Conservation (phyloP, 257 asterid genomes). For the Ligustrum vulgare region DNA sequence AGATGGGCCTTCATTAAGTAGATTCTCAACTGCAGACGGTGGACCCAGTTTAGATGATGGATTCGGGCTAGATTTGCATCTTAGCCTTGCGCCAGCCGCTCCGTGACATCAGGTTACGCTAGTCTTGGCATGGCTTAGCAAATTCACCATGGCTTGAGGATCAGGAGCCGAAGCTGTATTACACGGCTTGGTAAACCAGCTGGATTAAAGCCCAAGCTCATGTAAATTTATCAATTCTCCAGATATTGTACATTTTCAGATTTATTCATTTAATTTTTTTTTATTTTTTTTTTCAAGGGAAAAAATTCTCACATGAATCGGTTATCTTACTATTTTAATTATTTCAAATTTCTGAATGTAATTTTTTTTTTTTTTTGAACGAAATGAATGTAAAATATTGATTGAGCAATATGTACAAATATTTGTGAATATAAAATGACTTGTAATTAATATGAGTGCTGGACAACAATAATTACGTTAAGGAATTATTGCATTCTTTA, state of each 20-base stretch:
- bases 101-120: conserved; percentile 34
- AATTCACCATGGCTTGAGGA: not conserved
- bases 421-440: conserved; percentile 14
- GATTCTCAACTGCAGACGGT: conserved; percentile 56
- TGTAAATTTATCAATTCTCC: conserved; percentile 19
- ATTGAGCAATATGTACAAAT: conserved; percentile 19
- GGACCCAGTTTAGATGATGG: conserved; percentile 75
- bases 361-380: too few species aligned
- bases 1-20: conserved; percentile 74
- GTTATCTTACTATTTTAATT: conserved; percentile 2
- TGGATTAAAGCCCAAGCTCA: conserved; percentile 19
- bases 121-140: conserved; percentile 8
- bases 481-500: too few species aligned
- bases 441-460: not conserved
- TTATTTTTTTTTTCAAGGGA: conserved; percentile 23
- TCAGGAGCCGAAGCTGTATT: conserved; percentile 4
- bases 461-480: too few species aligned
- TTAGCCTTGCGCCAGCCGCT: conserved; percentile 90
- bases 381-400: conserved; percentile 25
- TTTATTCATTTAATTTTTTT: conserved; percentile 42
- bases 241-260: conserved; percentile 52
- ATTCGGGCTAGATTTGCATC: conserved; percentile 83
- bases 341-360: conserved; percentile 13
- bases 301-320: conserved; percentile 15
- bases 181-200: conserved; percentile 18